A percentile compares a stretch with the other conserved stretches of the same genome.
These are phyloP conservation scores for Malassezia pachydermatis DNA, from an alignment of 1,284 basidiomycete genomes.

Conservation along the genomic window DNA sequence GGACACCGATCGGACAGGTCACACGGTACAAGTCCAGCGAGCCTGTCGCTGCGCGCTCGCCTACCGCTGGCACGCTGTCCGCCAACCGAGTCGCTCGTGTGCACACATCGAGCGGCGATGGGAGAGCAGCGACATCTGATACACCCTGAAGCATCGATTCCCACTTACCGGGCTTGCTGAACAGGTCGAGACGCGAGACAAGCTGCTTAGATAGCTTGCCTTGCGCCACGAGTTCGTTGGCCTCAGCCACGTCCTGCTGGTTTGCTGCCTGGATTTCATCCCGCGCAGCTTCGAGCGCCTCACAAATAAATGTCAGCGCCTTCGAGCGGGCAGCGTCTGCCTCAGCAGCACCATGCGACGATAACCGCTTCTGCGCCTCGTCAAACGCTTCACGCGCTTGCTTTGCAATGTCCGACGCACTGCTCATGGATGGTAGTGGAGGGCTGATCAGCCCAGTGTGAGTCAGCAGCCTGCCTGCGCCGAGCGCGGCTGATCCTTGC, in stretches of 20 bases:
- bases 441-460: too few relatives aligned
- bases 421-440: too few relatives aligned
- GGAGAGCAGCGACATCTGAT: slow-evolving; percentile 69
- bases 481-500: too few relatives aligned
- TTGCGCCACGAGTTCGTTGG: slow-evolving; percentile 63
- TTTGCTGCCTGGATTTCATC: slow-evolving; percentile 32
- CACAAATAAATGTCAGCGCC: slow-evolving; percentile 27
- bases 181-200: slow-evolving; percentile 74
- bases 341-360: slow-evolving; percentile 9
- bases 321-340: slow-evolving; percentile 23
- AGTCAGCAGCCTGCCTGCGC: too few relatives aligned
- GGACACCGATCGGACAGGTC: slow-evolving; percentile 90
- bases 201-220: slow-evolving; percentile 74
- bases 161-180: slow-evolving; percentile 73
- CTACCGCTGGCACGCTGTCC: slow-evolving; percentile 7
- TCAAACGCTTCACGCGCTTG: slow-evolving; percentile 15
- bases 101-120: slow-evolving; percentile 75
- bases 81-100: slow-evolving; percentile 81
- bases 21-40: slow-evolving; percentile 80
- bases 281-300: slow-evolving; percentile 24
- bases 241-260: slow-evolving; percentile 49
- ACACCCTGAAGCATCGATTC: slow-evolving; percentile 84
- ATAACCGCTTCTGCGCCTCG: slow-evolving; percentile 14
- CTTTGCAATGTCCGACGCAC: slow-evolving; percentile 8
- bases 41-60: slow-evolving; percentile 49